Conservation (phyloP, 129 eudicot genomes). For the Gnaphalium uliginosum region DNA sequence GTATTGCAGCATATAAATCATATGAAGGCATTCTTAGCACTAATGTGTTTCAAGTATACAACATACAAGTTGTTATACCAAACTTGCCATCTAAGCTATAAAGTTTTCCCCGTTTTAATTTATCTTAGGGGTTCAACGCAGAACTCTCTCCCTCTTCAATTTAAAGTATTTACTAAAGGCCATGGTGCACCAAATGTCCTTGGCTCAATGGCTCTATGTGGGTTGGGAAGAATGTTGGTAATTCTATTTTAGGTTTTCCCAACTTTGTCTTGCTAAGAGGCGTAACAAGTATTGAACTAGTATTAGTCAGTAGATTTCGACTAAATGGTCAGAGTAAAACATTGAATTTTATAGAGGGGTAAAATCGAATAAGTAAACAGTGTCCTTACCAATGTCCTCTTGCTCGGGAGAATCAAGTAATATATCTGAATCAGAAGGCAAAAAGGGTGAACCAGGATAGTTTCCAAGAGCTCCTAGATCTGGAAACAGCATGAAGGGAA, state of each 20-base stretch:
- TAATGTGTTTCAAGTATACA: neutral
- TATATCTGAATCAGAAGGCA: constrained; percentile 97
- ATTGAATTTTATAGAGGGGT: neutral
- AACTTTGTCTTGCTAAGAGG: neutral
- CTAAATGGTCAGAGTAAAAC: neutral
- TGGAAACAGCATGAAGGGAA: constrained; percentile 30
- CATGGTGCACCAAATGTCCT: too few species aligned
- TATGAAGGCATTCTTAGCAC: neutral
- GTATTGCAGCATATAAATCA: neutral
- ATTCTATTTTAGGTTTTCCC: neutral
- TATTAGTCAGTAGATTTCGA: neutral
- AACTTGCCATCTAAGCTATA: neutral
- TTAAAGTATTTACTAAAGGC: too few species aligned
- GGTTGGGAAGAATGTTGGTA: too few species aligned
- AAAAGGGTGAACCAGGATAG: constrained; percentile 92
- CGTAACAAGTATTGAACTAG: neutral
- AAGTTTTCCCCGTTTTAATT: neutral
- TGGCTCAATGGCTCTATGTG: too few species aligned
- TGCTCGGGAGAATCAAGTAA: constrained; percentile 94
- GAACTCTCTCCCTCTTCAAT: too few species aligned
- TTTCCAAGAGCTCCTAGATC: constrained; percentile 87
- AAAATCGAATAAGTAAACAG: neutral
- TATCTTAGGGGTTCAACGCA: neutral
- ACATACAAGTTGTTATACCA: neutral
- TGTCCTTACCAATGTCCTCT: constrained; percentile 76